phyloP scores from a whole-genome alignment of 73 alveolate species.

The Paraurostyla sp. region DNA sequence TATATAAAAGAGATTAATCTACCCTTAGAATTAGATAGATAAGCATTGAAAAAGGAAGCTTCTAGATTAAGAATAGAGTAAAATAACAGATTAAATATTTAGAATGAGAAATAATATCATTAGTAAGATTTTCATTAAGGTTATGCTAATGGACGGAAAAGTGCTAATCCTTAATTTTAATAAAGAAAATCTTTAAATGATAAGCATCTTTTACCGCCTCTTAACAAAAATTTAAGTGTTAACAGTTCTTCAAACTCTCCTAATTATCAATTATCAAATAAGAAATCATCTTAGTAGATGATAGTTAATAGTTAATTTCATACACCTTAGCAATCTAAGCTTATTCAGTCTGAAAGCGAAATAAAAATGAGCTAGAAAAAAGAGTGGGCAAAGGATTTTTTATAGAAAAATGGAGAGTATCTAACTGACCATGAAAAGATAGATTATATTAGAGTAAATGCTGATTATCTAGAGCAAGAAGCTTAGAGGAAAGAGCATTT shows the following conservation, averaged over 20 bases:
- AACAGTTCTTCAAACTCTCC: too few relatives aligned
- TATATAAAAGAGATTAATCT: constrained; percentile 49
- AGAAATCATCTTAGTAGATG: too few relatives aligned
- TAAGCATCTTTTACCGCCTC: constrained; percentile 19
- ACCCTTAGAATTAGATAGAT: constrained; percentile 49
- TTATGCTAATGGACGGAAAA: neutral
- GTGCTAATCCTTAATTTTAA: neutral
- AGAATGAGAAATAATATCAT: neutral
- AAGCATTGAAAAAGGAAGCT: constrained; percentile 25
- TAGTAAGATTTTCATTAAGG: neutral
- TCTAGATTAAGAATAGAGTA: neutral
- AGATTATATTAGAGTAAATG: constrained; percentile 2
- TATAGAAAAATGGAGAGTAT: constrained; percentile 13
- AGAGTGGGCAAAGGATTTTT: constrained; percentile 34
- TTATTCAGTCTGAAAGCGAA: neutral
- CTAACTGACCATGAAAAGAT: neutral
- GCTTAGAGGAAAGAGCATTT: neutral
- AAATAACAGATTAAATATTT: neutral
- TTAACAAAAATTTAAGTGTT: neutral
- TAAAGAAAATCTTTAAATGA: neutral
- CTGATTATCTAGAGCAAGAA: neutral
- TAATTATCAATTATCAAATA: too few relatives aligned
- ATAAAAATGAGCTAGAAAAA: neutral
- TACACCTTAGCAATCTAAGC: neutral
- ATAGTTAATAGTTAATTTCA: too few relatives aligned